Evolutionary conservation across 169 alveolate genomes (phyloP).

Genomic region (Eimeria maxima): DNA sequence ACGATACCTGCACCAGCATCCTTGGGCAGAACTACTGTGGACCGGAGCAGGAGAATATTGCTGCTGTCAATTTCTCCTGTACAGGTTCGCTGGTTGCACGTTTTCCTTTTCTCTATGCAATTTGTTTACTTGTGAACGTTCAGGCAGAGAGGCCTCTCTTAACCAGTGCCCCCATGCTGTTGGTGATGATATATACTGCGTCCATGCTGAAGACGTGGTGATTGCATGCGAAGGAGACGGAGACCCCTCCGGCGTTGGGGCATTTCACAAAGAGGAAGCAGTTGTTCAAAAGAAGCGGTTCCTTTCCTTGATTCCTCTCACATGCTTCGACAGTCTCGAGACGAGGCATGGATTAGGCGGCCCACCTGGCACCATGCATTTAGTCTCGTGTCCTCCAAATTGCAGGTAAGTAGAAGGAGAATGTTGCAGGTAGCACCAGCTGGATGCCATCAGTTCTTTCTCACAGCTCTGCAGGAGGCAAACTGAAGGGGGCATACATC

Average conservation of each 20-base stretch:
- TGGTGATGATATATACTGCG: conserved; percentile 88
- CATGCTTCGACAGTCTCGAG: conserved; percentile 70
- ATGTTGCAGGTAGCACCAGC: neutral
- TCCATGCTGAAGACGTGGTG: conserved; percentile 88
- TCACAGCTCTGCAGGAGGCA: conserved; percentile 56
- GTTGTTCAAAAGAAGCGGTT: conserved; percentile 53
- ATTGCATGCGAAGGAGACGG: conserved; percentile 88
- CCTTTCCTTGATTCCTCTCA: conserved; percentile 26
- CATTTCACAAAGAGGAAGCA: conserved; percentile 65
- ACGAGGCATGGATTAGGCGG: conserved; percentile 23
- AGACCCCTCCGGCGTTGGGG: conserved; percentile 89
- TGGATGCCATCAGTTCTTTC: neutral
- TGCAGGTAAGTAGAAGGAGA: conserved; percentile 9
- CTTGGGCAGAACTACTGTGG: conserved; percentile 87
- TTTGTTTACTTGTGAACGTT: neutral
- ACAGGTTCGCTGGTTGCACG: conserved; percentile 72
- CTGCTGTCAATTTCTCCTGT: conserved; percentile 86
- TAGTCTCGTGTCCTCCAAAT: conserved; percentile 41
- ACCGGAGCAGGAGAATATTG: conserved; percentile 82
- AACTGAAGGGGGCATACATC: conserved; percentile 92
- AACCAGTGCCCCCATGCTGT: conserved; percentile 77
- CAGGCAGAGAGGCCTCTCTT: conserved; percentile 78
- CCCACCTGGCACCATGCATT: conserved; percentile 62
- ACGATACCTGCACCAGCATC: conserved; percentile 85
- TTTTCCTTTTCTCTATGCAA: neutral